Percentiles rank a stretch among this genome's conserved stretches.
Conservation (phyloP, 1,284 basidiomycete species). For the Apiotrichum gracile region DNA sequence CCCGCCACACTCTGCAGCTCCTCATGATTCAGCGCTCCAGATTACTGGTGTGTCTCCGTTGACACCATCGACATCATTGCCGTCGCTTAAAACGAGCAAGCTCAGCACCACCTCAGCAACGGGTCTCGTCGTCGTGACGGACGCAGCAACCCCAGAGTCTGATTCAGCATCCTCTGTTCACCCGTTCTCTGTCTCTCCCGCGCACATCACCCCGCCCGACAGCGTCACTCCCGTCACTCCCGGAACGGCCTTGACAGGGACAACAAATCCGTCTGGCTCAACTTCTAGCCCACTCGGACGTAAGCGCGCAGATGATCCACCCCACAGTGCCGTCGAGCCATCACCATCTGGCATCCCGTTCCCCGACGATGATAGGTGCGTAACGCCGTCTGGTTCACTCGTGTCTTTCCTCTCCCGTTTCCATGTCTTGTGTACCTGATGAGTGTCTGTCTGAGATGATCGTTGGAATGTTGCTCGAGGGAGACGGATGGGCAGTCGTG, state of each 20-base stretch:
- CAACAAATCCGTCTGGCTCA: not conserved
- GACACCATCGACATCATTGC: not conserved
- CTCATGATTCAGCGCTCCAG: not conserved
- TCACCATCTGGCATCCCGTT: not conserved
- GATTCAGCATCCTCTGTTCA: not conserved
- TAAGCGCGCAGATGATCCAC: not conserved
- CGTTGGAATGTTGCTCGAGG: not conserved
- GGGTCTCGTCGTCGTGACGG: not conserved
- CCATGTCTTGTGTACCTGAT: no score
- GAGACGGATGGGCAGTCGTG: not conserved
- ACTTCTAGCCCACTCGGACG: not conserved
- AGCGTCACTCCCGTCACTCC: not conserved
- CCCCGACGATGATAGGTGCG: not conserved
- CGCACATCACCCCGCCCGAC: not conserved
- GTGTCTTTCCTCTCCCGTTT: not conserved
- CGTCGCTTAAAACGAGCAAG: not conserved
- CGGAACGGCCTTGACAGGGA: not conserved
- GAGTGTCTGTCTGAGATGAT: not conserved
- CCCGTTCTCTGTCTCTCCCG: not conserved
- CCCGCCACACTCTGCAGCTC: no score
- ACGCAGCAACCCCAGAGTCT: no score
- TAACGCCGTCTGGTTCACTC: not conserved
- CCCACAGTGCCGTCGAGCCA: not conserved
- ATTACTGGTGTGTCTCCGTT: not conserved
- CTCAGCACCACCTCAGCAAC: not conserved